Percentiles rank a stretch among this genome's conserved stretches.
Conservation (phyloP, 2,329 filamentous ascomycete genomes). For the Raffaelea ambrosiae region DNA sequence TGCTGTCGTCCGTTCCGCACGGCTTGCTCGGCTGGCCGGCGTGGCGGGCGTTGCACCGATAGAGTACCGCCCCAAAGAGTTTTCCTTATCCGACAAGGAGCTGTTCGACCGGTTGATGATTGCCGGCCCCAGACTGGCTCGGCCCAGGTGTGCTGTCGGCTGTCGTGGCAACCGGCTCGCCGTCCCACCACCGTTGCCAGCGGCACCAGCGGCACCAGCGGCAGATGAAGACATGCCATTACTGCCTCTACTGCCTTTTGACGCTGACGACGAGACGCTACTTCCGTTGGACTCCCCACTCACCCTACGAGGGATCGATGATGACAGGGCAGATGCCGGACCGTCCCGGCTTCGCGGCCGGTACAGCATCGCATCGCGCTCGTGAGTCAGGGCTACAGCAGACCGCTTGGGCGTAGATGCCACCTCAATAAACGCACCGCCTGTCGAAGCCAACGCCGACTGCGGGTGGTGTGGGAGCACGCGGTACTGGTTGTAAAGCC, state of each 20-base stretch:
- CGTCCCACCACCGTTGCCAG: constrained; percentile 4
- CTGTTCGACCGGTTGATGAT: constrained; percentile 16
- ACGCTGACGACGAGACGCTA: constrained; percentile 8
- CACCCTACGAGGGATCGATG: constrained; percentile 22
- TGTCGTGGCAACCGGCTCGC: constrained; percentile 21
- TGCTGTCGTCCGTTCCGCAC: constrained; percentile 6
- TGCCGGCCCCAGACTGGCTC: constrained; percentile 18
- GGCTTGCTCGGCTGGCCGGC: constrained; percentile 1
- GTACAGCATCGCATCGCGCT: constrained; percentile 26
- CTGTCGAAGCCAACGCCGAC: constrained; percentile 14
- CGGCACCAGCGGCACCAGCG: neutral
- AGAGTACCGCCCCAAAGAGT: constrained; percentile 8
- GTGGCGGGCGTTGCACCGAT: neutral
- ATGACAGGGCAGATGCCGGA: constrained; percentile 5
- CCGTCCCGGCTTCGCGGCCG: constrained; percentile 24
- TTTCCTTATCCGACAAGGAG: constrained; percentile 18
- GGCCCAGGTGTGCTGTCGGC: constrained; percentile 15
- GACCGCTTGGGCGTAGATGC: constrained; percentile 30
- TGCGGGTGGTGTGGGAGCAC: constrained; percentile 22
- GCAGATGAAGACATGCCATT: neutral
- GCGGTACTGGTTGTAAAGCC: constrained; percentile 11
- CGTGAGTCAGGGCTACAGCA: constrained; percentile 24
- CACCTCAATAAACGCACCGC: constrained; percentile 40
- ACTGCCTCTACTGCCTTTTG: constrained; percentile 9
- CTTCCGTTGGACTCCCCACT: constrained; percentile 20